Base-by-base conservation (phyloP, 306 rosid species). In the Glycine latifolia region DNA sequence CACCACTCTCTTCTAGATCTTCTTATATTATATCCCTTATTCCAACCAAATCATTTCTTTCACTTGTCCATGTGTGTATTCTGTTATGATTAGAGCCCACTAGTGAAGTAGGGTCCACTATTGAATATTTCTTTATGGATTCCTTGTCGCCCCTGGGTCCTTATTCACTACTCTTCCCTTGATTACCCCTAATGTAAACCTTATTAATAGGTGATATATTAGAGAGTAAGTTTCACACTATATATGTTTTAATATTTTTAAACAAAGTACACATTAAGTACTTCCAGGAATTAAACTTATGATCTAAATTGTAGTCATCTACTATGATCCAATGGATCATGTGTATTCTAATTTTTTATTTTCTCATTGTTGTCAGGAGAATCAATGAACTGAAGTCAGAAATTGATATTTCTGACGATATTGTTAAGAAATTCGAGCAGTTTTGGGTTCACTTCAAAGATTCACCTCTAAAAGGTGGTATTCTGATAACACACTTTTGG, bases 331-430 rank as follows among this genome's bases (percentile, higher is more conserved):
- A 74, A 65, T 66, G 71, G 76, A 78, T 73, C 62, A 5, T 49
- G 73, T 48, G 67, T 10, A 12, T 43, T 68, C 47, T 66, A 26
- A 49, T 12, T 11, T 65, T 62, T 41, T 35, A 65, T 60, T 66
- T 66, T 44, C 41, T 82, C 44, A 39, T 39, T 70, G 78, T 16
- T 85, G 49, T 80, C 86, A 95, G 97, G 93, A 92, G 97, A 85
- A 90, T 91, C 77, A 95, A 91, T 81, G 95, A 90, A 85, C 81
- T 92, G 83, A 95, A 92, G 89, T 86, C 95, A 26, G 94, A 90
- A 67, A 89, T 90, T 79, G 87, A 88, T 83, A 86, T 91, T 80
- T 91, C 92, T 31, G 90, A 89, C 84, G 95, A 90, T 10, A 52
- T 79, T 58, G 89, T 91, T 74, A 62, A 49, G 77, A 86, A 91